Conservation (phyloP, 768 basidiomycete genomes). For the Pisolithus orientalis region DNA sequence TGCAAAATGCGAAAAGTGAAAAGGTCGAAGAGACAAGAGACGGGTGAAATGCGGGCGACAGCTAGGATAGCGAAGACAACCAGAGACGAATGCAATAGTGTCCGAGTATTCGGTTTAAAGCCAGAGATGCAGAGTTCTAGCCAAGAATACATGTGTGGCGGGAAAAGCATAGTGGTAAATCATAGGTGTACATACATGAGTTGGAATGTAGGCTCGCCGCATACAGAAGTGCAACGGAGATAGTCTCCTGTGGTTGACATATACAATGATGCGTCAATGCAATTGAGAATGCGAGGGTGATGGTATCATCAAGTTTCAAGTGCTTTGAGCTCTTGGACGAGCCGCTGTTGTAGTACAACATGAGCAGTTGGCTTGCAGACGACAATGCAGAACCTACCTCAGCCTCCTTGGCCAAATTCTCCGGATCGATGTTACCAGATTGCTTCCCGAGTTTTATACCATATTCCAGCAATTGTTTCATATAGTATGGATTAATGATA, state of each 20-base stretch:
- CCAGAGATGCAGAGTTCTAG: conserved; percentile 12
- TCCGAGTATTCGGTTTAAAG: conserved; percentile 6
- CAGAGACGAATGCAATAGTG: conserved; percentile 13
- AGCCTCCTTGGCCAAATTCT: conserved; percentile 46
- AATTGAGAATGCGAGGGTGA: conserved; percentile 6
- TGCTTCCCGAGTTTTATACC: conserved; percentile 56
- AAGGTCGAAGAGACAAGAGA: neutral
- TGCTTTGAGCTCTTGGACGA: conserved; percentile 57
- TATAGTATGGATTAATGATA: conserved; percentile 74
- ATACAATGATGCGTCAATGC: conserved; percentile 21
- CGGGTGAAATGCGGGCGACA: conserved; percentile 8
- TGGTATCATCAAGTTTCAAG: conserved; percentile 31
- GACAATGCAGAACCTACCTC: conserved; percentile 36
- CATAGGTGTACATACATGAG: conserved; percentile 27
- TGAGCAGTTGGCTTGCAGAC: neutral
- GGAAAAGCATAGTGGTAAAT: conserved; percentile 8
- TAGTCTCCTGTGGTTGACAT: conserved; percentile 15
- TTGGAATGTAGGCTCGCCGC: conserved; percentile 11
- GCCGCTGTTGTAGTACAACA: conserved; percentile 35
- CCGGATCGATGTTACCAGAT: conserved; percentile 37
- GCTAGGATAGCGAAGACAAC: conserved; percentile 22
- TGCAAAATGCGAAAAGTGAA: neutral
- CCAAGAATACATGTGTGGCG: conserved; percentile 18
- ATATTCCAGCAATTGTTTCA: conserved; percentile 68
- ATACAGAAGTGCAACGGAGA: conserved; percentile 21